Evolutionary conservation across 1,284 basidiomycete genomes (phyloP).

Genomic region (Microbotryum saponariae): DNA sequence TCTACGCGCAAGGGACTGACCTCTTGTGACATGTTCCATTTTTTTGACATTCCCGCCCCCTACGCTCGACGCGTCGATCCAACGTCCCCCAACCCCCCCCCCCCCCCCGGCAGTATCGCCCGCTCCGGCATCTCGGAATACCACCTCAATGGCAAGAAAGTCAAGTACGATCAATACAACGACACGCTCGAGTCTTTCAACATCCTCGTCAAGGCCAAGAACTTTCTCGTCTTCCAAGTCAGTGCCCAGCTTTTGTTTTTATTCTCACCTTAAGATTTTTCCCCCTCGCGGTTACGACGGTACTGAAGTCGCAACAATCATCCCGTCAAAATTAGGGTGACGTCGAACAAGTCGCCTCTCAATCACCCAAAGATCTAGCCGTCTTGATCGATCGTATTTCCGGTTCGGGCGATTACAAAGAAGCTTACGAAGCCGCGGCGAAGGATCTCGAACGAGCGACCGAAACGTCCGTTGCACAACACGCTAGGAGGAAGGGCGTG

Average conservation of each 20-base stretch:
- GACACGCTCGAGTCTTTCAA: conserved; percentile 77
- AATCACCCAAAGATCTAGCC: conserved; percentile 82
- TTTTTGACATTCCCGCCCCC: neutral
- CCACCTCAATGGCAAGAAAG: conserved; percentile 66
- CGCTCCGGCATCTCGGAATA: conserved; percentile 80
- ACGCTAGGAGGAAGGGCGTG: conserved; percentile 84
- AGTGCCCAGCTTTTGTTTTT: neutral
- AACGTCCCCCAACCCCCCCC: too few relatives aligned
- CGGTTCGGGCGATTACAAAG: conserved; percentile 79
- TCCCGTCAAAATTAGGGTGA: conserved; percentile 54
- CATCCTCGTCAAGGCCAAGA: conserved; percentile 97
- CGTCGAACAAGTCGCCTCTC: conserved; percentile 94
- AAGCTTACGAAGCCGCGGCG: conserved; percentile 83
- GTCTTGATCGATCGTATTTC: conserved; percentile 91
- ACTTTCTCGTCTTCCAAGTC: conserved; percentile 94
- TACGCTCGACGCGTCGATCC: neutral
- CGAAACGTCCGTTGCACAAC: conserved; percentile 87
- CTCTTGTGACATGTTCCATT: neutral
- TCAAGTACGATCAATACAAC: conserved; percentile 79
- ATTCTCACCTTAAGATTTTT: too few relatives aligned
- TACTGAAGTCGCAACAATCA: too few relatives aligned
- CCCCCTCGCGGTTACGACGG: too few relatives aligned
- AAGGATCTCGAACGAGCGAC: conserved; percentile 80
- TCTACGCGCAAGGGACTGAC: neutral
- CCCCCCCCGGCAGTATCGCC: conserved; percentile 57